These are phyloP conservation scores for Powellomyces hirtus DNA, from an alignment of 192 early-diverging fungal species.

Conservation along the genomic window DNA sequence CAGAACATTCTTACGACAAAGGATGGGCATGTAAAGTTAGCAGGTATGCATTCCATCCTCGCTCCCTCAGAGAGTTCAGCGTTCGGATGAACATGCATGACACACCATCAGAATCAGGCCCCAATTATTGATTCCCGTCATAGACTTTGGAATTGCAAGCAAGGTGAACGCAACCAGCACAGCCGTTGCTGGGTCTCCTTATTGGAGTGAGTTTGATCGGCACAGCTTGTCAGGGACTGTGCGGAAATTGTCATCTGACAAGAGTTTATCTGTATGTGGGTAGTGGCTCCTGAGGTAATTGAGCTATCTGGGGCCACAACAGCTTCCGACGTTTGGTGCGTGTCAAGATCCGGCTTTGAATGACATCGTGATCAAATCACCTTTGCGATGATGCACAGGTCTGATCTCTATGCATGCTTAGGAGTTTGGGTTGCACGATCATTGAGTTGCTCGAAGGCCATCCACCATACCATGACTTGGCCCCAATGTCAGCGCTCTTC, in stretches of 20 bases:
- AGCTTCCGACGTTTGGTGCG: constrained; percentile 84
- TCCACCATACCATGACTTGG: constrained; percentile 83
- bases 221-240: no score
- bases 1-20: constrained; percentile 95
- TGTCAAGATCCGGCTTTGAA: no score
- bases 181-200: constrained; percentile 43
- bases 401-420: no score
- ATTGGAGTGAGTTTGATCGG: constrained; percentile 44
- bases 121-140: no score
- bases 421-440: constrained; percentile 89
- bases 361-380: neutral
- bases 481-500: constrained; percentile 89
- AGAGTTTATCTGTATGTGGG: neutral
- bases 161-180: constrained; percentile 58
- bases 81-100: no score
- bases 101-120: no score
- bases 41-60: no score
- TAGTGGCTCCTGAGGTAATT: constrained; percentile 65
- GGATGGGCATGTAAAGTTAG: constrained; percentile 86
- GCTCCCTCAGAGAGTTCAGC: no score
- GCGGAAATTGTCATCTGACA: no score
- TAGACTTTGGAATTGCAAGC: constrained; percentile 93
- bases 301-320: constrained; percentile 84
- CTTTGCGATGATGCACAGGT: no score
- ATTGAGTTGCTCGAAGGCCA: constrained; percentile 91